Base-by-base conservation (phyloP, 208 protist species). In the Acanthamoeba rhysodes region DNA sequence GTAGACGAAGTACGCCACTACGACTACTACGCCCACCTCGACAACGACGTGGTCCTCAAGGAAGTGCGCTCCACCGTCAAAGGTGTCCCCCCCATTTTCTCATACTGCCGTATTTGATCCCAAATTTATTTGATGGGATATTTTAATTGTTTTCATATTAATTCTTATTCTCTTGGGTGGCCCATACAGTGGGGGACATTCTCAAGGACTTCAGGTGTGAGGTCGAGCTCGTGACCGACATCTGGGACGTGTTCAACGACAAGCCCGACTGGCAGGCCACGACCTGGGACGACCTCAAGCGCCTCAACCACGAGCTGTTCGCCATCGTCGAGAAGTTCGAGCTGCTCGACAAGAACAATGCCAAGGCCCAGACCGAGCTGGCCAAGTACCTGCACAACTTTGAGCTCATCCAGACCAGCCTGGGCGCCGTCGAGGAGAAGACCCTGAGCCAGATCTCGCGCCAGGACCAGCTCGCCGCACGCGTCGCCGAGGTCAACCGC, bases 371-470 rank as follows among this genome's bases (percentile, higher is more conserved):
- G 32, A 37, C 8, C 27, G 20, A 76, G 68, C 68, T 76, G 8
- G 68, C 68, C 10, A 76, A 76, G 68, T 76, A 76, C 68, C 68
- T 76, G 8, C 68, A 76, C 68, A 76, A 76, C 20, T 76, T 76
- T 7, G 20, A 76, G 10, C 9, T 76, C 68, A 76, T 76, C 32
- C 68, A 76, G 68, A 29, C 20, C 10, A 20, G 68, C 14, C 68
- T 76, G 8, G 68, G 68, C 10, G 10, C 9, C 9, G 68, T 37
- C 10, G 68, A 76, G 20, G 68, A 76, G 32, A 29, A 41, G 32
- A 76, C 68, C 9, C 20, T 76, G 68, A 76, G 68, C 68, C 16
- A 76, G 32, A 9, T 27, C 14, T 76, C 68, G 12, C 68, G 20
- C 68, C 9, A 76, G 68, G 16, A 76, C 14, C 32, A 76, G 29